phyloP scores from a whole-genome alignment of 2,329 filamentous ascomycete species.

The Neopestalotiopsis sp. region DNA sequence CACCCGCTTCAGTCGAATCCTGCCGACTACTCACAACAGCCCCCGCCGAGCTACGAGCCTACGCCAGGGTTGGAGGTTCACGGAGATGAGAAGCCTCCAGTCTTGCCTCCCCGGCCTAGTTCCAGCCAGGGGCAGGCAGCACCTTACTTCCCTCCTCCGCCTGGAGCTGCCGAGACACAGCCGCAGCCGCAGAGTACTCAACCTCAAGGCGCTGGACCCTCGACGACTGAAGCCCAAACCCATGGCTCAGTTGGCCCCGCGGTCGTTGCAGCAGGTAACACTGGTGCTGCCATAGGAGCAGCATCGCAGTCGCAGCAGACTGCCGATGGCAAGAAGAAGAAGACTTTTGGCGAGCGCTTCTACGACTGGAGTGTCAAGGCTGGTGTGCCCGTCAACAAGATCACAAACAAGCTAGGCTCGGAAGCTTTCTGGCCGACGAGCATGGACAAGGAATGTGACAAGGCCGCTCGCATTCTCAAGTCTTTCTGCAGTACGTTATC shows the following conservation, averaged over 20 bases:
- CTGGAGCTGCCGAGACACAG: not conserved
- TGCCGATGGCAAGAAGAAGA: conserved; percentile 25
- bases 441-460: conserved; percentile 89
- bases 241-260: not conserved
- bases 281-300: not conserved
- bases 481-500: conserved; percentile 78
- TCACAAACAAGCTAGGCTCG: conserved; percentile 81
- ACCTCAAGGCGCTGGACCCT: conserved; percentile 2
- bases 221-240: not conserved
- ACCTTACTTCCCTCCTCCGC: conserved; percentile 21
- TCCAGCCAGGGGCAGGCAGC: conserved; percentile 18
- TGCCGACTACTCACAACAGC: conserved; percentile 11
- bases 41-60: conserved; percentile 17
- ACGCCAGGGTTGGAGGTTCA: conserved; percentile 2
- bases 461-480: conserved; percentile 82
- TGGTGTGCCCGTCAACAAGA: conserved; percentile 77
- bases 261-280: not conserved
- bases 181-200: not conserved
- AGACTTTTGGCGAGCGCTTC: conserved; percentile 29
- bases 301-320: conserved; percentile 30
- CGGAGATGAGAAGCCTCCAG: conserved; percentile 20
- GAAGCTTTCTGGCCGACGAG: conserved; percentile 88
- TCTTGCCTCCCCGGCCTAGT: conserved; percentile 17
- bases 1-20: conserved; percentile 23
- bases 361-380: conserved; percentile 48